phyloP scores from a whole-genome alignment of 73 alveolate genomes.

The Blepharisma stoltei region DNA sequence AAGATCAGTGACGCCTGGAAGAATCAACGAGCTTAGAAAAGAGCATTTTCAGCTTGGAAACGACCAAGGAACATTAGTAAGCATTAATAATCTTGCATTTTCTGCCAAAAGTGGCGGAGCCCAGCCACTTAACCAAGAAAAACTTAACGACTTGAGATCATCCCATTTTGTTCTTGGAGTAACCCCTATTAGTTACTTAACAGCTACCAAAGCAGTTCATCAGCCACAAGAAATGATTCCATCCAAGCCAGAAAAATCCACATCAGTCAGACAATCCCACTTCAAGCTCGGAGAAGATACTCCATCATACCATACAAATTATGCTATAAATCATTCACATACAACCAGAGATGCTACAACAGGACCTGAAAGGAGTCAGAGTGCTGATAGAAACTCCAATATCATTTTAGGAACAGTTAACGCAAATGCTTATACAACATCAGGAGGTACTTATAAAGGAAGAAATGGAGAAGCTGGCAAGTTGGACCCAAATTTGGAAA shows the following conservation, averaged over 20 bases:
- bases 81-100: background rate
- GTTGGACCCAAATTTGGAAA: constrained; percentile 13
- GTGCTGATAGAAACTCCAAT: background rate
- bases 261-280: constrained; percentile 6
- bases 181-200: background rate
- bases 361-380: background rate
- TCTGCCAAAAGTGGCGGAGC: background rate
- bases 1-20: too few relatives aligned
- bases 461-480: background rate
- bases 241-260: background rate
- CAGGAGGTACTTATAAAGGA: background rate
- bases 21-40: background rate
- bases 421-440: background rate
- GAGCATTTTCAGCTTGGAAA: constrained; percentile 23
- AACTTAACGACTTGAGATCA: background rate
- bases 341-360: background rate
- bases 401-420: background rate
- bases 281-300: background rate
- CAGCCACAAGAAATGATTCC: background rate
- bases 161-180: constrained; percentile 10
- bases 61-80: constrained; percentile 3
- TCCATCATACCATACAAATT: background rate
- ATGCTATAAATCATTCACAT: background rate
- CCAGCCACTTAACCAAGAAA: background rate
- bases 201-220: background rate